phyloP scores from a whole-genome alignment of 2,329 filamentous ascomycete genomes.

The Hypoxylon sp. region DNA sequence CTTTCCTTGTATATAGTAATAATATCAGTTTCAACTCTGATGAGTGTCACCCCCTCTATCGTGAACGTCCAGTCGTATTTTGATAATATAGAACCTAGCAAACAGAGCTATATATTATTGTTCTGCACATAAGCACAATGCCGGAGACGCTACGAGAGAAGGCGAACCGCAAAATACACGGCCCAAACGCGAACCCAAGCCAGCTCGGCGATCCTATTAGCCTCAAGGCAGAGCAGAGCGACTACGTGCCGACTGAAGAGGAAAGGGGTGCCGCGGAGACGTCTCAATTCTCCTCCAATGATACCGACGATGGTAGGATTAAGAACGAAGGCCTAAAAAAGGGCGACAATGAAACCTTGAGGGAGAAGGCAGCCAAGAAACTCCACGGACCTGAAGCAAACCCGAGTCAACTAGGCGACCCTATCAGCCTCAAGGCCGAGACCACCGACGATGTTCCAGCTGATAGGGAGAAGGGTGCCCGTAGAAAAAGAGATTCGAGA shows the following conservation, averaged over 20 bases:
- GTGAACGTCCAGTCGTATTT: not conserved
- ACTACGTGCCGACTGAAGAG: conserved; percentile 50
- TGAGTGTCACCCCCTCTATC: conserved; percentile 2
- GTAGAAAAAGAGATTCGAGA: conserved; percentile 47
- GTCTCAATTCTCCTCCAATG: conserved; percentile 12
- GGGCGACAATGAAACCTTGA: conserved; percentile 30
- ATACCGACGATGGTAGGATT: not conserved
- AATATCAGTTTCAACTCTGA: not conserved
- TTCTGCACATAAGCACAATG: conserved; percentile 33
- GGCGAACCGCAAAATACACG: conserved; percentile 51
- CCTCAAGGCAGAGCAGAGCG: conserved; percentile 58
- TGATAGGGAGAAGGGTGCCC: conserved; percentile 45
- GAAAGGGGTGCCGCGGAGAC: conserved; percentile 45
- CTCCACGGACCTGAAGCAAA: conserved; percentile 47
- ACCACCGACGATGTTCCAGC: conserved; percentile 38
- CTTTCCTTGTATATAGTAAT: conserved; percentile 7
- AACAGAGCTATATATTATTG: not conserved
- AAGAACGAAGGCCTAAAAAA: conserved; percentile 1
- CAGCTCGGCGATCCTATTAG: conserved; percentile 60
- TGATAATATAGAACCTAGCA: not conserved
- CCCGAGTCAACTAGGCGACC: conserved; percentile 48
- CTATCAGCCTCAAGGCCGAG: conserved; percentile 48
- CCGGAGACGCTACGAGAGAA: conserved; percentile 52
- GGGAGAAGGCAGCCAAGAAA: conserved; percentile 46
- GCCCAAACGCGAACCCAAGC: conserved; percentile 55